These are phyloP conservation scores for Myxozyma lipomycoides DNA, from an alignment of 805 yeast species.

Conservation along the genomic window DNA sequence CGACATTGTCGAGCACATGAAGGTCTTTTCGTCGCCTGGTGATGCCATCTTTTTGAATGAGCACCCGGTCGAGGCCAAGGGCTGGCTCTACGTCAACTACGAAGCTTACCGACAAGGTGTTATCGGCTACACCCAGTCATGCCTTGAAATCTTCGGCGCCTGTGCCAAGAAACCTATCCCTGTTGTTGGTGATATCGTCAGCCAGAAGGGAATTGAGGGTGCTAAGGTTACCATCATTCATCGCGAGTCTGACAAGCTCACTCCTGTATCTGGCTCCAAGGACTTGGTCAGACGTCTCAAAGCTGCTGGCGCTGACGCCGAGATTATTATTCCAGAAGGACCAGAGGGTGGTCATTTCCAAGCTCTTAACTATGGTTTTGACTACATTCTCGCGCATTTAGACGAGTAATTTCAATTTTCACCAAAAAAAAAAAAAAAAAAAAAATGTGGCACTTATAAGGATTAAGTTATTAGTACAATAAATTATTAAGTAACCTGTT, in stretches of 20 bases:
- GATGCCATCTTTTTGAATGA: conserved; percentile 21
- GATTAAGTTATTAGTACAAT: too few species aligned
- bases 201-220: conserved; percentile 20
- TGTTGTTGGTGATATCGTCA: conserved; percentile 22
- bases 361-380: conserved; percentile 24
- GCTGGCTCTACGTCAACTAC: conserved; percentile 26
- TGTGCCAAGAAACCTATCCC: conserved; percentile 23
- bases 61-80: conserved; percentile 25
- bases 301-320: conserved; percentile 28
- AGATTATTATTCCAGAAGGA: conserved; percentile 18
- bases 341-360: conserved; percentile 27
- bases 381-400: conserved; percentile 14
- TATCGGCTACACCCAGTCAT: conserved; percentile 20
- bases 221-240: conserved; percentile 21
- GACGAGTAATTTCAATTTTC: background rate
- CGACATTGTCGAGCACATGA: conserved; percentile 21
- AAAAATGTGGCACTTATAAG: too few species aligned
- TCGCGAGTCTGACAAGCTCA: conserved; percentile 18
- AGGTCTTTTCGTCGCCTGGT: conserved; percentile 13
- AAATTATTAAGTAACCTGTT: background rate
- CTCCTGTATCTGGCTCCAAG: conserved; percentile 17
- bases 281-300: conserved; percentile 20
- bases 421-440: too few species aligned
- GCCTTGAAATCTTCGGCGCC: conserved; percentile 26
- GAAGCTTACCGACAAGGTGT: conserved; percentile 27